Conservation (phyloP, 495 filamentous ascomycete genomes). For the Aspergillus sclerotiicarbonarius region DNA sequence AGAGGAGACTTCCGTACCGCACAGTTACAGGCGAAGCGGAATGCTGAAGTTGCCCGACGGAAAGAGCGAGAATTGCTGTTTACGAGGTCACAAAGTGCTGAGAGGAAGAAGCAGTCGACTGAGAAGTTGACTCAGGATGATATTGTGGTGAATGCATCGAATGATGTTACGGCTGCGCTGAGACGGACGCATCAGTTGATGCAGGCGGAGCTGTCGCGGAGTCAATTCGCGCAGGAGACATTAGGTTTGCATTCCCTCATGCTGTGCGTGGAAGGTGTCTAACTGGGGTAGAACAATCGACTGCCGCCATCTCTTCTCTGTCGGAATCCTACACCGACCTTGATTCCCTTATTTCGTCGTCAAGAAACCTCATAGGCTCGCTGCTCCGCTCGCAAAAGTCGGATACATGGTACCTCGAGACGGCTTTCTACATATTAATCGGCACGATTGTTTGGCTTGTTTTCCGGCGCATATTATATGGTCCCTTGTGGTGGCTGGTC, state of each 20-base stretch:
- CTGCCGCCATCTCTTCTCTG: conserved; percentile 74
- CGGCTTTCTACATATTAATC: conserved; percentile 76
- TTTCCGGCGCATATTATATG: conserved; percentile 79
- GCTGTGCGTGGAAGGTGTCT: not conserved
- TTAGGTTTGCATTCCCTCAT: conserved; percentile 44
- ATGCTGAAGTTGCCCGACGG: conserved; percentile 66
- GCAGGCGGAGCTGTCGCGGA: conserved; percentile 74
- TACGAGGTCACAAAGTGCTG: conserved; percentile 43
- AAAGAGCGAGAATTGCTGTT: conserved; percentile 78
- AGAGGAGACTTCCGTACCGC: conserved; percentile 78
- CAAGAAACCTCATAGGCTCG: conserved; percentile 70
- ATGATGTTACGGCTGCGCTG: conserved; percentile 80
- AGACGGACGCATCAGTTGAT: conserved; percentile 82
- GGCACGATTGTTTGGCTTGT: conserved; percentile 80
- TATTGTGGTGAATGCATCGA: conserved; percentile 66
- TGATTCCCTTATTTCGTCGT: conserved; percentile 69
- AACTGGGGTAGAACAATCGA: conserved; percentile 58
- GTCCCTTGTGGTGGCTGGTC: conserved; percentile 84
- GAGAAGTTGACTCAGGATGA: conserved; percentile 63
- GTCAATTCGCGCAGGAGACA: conserved; percentile 84
- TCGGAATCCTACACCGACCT: conserved; percentile 75
- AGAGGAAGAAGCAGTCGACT: conserved; percentile 36
- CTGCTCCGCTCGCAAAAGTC: conserved; percentile 85
- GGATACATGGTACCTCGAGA: conserved; percentile 95
- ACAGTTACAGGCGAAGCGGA: conserved; percentile 76